Evolutionary conservation across 306 rosid genomes (phyloP).

Genomic region (Sphenostylis stenocarpa): DNA sequence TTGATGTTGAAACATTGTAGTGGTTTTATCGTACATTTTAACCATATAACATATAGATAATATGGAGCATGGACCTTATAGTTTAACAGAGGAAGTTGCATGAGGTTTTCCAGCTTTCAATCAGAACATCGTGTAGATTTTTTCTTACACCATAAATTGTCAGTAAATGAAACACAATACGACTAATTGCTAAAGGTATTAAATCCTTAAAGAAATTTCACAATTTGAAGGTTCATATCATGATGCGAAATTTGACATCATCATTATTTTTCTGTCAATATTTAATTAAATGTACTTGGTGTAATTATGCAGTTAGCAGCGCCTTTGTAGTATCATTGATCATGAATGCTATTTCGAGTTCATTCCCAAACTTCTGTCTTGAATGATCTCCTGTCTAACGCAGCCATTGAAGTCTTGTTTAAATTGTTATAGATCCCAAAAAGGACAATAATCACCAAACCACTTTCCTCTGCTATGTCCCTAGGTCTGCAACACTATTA

Average conservation of each 20-base stretch:
- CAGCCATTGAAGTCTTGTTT: too few relatives aligned
- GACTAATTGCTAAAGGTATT: not conserved
- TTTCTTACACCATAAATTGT: not conserved
- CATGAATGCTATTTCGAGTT: too few relatives aligned
- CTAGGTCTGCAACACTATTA: not conserved
- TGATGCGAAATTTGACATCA: not conserved
- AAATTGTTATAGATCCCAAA: too few relatives aligned
- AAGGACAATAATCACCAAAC: too few relatives aligned
- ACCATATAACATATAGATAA: not conserved
- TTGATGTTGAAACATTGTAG: not conserved
- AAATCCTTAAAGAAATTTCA: not conserved
- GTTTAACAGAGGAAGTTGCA: constrained; percentile 5
- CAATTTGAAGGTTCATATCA: too few relatives aligned
- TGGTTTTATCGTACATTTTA: constrained; percentile 2
- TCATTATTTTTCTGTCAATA: not conserved
- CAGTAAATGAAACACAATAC: not conserved
- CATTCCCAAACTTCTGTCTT: too few relatives aligned
- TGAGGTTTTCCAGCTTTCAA: not conserved
- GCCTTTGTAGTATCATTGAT: too few relatives aligned
- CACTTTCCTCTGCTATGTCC: not conserved
- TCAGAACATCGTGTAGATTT: not conserved
- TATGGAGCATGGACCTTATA: not conserved
- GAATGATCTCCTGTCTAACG: too few relatives aligned
- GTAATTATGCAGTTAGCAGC: too few relatives aligned
- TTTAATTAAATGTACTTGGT: not conserved